phyloP scores from a whole-genome alignment of 805 yeast species.

The Barnettozyma siamensis region DNA sequence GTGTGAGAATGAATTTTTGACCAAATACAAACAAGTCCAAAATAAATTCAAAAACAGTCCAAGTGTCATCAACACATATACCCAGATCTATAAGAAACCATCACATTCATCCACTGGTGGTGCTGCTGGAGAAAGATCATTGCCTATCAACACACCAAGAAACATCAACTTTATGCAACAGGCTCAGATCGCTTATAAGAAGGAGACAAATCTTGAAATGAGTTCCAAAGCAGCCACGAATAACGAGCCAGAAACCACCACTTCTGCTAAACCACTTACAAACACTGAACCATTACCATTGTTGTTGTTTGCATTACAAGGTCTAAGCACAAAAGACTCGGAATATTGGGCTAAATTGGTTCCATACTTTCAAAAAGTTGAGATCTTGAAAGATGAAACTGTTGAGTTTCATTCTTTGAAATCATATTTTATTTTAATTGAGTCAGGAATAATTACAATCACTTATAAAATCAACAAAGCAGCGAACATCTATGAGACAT shows the following conservation, averaged over 20 bases:
- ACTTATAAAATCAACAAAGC: constrained; percentile 40
- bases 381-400: constrained; percentile 47
- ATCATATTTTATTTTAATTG: constrained; percentile 49
- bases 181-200: constrained; percentile 29
- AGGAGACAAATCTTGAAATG: constrained; percentile 24
- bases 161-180: constrained; percentile 35
- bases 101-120: background rate
- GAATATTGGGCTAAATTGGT: constrained; percentile 62
- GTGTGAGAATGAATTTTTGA: constrained; percentile 88
- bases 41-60: constrained; percentile 2
- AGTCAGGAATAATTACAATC: constrained; percentile 46
- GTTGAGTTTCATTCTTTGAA: constrained; percentile 31
- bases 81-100: constrained; percentile 1
- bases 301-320: constrained; percentile 39
- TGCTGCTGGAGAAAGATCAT: background rate
- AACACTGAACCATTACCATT: constrained; percentile 34
- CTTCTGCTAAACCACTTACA: too few relatives aligned
- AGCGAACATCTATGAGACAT: constrained; percentile 34
- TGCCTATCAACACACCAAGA: constrained; percentile 34
- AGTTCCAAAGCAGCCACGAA: background rate
- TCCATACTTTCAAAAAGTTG: constrained; percentile 47
- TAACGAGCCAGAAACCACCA: background rate
- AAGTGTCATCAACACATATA: background rate
- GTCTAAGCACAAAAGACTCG: constrained; percentile 36
- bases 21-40: constrained; percentile 31